Base-by-base conservation (phyloP, 768 basidiomycete genomes). In the Phlegmacium glaucopus region DNA sequence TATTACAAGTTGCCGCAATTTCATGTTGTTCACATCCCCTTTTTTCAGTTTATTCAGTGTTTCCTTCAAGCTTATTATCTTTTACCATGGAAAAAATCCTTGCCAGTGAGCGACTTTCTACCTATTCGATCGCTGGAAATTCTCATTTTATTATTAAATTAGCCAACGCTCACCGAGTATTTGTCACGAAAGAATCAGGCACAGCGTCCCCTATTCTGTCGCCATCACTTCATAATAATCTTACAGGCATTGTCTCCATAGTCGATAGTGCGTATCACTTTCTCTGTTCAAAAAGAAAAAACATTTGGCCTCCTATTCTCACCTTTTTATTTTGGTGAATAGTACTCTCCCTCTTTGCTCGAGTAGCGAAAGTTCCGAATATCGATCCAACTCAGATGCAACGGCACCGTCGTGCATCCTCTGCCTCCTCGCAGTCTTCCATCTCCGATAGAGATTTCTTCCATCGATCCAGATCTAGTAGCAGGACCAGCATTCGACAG, bases 331-430 rank as follows among this genome's bases (percentile, higher is more conserved):
- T 36, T 18, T 22, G 28, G 25, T 30, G 5, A 41, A 29, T 50
- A 89, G 89, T 90, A 41, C 77, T 92, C 22, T 88, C 88, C 3
- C 68, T 87, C 22, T 92, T 92, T 59, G 90, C 88, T 0, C 83
- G 77, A 39, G 64, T 85, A 36, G 88, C 86, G 42, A 82, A 85
- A 50, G 76, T 92, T 29, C 72, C 82, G 2, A 76, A 85, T 53
- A 77, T 91, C 29, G 89, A 92, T 58, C 90, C 90, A 13, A 80
- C 80, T 2, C 78, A 76, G 42, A 88, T 87, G 75, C 85, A 85
- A 61, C 82, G 87, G 35, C 87, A 87, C 58, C 83, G 90, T 2
- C 80, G 88, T 16, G 84, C 86, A 3, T 89, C 87, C 0, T 89
- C 87, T 0, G 64, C 83, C 3, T 86, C 87, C 3, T 83, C 83